These are phyloP conservation scores for Tausonia pullulans DNA, from an alignment of 1,284 basidiomycete genomes.

Conservation along the genomic window DNA sequence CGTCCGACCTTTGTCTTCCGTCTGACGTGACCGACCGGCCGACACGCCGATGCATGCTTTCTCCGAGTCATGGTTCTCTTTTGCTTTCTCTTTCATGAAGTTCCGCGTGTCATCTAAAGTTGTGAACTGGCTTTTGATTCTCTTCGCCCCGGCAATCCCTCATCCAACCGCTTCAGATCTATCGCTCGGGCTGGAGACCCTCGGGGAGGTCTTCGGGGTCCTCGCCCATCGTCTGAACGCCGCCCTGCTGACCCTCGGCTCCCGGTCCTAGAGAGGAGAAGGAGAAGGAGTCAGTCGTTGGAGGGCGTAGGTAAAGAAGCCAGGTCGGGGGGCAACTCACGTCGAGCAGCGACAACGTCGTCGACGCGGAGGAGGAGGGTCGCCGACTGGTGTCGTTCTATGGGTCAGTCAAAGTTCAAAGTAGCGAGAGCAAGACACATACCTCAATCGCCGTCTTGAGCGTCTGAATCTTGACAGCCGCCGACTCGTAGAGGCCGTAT, in stretches of 20 bases:
- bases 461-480: slow-evolving; percentile 95
- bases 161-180: not conserved
- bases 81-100: too few species aligned
- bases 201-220: not conserved
- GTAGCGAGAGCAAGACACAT: slow-evolving; percentile 13
- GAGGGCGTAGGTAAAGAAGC: not conserved
- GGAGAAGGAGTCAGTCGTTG: not conserved
- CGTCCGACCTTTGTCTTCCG: too few species aligned
- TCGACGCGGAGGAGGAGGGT: slow-evolving; percentile 48
- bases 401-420: not conserved
- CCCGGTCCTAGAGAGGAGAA: not conserved
- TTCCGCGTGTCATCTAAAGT: too few species aligned
- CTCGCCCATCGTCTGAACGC: slow-evolving; percentile 15
- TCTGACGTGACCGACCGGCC: too few species aligned
- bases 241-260: slow-evolving; percentile 11
- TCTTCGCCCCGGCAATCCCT: not conserved
- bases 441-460: slow-evolving; percentile 95
- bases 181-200: slow-evolving; percentile 2
- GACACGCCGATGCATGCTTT: too few species aligned
- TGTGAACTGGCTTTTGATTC: not conserved
- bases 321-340: not conserved
- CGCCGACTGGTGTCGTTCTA: not conserved
- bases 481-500: slow-evolving; percentile 88
- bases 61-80: too few species aligned
- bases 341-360: slow-evolving; percentile 82